A percentile compares a stretch with the other conserved stretches of the same genome.
phyloP scores from a whole-genome alignment of 805 yeast species.

The Metschnikowia picachoensis region DNA sequence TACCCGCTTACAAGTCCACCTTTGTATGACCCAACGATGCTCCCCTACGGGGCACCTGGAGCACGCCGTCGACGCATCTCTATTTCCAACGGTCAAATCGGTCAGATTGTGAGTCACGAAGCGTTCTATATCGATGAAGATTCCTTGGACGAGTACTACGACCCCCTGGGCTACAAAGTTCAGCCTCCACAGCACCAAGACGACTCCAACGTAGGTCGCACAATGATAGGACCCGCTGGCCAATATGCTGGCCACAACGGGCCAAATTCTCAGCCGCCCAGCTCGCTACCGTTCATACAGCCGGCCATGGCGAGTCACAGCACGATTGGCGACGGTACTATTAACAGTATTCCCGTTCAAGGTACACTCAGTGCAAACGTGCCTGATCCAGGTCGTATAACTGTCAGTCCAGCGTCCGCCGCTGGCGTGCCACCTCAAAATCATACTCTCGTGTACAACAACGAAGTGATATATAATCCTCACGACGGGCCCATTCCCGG shows the following conservation, averaged over 20 bases:
- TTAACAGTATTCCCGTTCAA: too few species aligned
- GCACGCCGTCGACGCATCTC: slow-evolving; percentile 57
- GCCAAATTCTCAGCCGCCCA: too few species aligned
- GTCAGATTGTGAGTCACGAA: slow-evolving; percentile 57
- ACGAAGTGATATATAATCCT: slow-evolving; percentile 52
- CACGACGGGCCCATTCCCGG: slow-evolving; percentile 59
- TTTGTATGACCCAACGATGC: slow-evolving; percentile 40
- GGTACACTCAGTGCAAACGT: too few species aligned
- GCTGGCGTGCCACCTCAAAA: slow-evolving; percentile 49
- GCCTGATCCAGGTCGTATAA: too few species aligned
- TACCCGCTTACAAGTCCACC: slow-evolving; percentile 48
- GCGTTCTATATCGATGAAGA: slow-evolving; percentile 31
- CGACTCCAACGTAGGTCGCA: neutral
- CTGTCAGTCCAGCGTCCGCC: slow-evolving; percentile 7
- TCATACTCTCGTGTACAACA: slow-evolving; percentile 49
- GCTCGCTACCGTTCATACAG: slow-evolving; percentile 2
- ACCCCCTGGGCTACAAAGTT: neutral
- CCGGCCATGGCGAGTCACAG: slow-evolving; percentile 1
- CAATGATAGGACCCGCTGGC: neutral
- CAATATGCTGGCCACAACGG: neutral
- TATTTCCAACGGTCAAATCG: slow-evolving; percentile 81
- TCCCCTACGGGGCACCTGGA: slow-evolving; percentile 33
- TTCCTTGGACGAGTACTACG: slow-evolving; percentile 21
- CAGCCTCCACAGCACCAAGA: neutral
- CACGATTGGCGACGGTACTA: slow-evolving; percentile 4